Percentiles rank a stretch among this genome's conserved stretches.
Evolutionary conservation across 2,329 filamentous ascomycete genomes (phyloP).

Genomic region (Clarireedia paspali): DNA sequence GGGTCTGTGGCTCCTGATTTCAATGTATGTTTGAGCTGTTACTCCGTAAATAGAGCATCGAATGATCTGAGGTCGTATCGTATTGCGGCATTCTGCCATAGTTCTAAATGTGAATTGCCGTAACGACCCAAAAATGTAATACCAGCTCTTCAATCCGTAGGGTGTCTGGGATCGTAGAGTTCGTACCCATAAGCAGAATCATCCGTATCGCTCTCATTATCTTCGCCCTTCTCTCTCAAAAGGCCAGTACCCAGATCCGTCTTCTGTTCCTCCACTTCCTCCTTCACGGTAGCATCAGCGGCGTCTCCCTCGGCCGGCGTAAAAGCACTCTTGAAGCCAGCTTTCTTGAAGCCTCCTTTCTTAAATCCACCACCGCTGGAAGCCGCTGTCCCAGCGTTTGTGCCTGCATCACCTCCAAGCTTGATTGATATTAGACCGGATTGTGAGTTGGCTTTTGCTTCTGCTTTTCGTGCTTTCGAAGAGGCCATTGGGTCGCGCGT

Average conservation of each 20-base stretch:
- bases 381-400: conserved; percentile 15
- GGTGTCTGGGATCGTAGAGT: conserved; percentile 53
- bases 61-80: no score
- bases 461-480: conserved; percentile 58
- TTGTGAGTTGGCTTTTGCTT: conserved; percentile 58
- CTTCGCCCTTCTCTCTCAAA: conserved; percentile 35
- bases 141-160: conserved; percentile 45
- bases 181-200: conserved; percentile 43
- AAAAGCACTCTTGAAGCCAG: conserved; percentile 75
- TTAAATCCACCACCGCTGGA: conserved; percentile 44
- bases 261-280: conserved; percentile 25
- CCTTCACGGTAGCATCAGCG: conserved; percentile 35
- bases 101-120: no score
- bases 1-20: no score
- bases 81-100: no score
- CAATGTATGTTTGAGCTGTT: no score
- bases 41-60: no score
- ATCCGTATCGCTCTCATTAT: conserved; percentile 47
- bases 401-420: conserved; percentile 36
- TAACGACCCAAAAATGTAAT: no score
- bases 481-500: conserved; percentile 62
- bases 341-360: conserved; percentile 71
- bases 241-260: background rate
- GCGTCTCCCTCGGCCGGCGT: conserved; percentile 41
- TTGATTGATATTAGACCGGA: conserved; percentile 60